Base-by-base conservation (phyloP, 441 rosid genomes). In the Eutrema salsugineum region DNA sequence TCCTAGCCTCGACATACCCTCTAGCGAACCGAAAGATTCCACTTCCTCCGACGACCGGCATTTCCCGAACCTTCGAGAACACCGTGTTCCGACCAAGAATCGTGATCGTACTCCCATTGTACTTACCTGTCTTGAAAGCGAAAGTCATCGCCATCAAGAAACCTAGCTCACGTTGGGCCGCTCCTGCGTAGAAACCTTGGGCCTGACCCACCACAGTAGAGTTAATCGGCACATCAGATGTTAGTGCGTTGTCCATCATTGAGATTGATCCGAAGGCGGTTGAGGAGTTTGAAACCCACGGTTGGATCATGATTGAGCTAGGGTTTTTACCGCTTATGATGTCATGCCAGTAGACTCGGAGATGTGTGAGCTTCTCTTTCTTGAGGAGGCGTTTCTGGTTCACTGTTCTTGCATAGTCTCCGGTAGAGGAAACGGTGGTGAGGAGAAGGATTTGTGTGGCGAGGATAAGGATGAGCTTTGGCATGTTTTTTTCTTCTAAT, bases 301-400 rank as follows among this genome's bases (percentile, higher is more conserved):
- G 11, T 15, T 78, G 82, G 2, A 87, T 71, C 4, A 10, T 63
- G 35, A 84, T 43, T 5, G 85, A 81, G 0, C 83, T 87, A 0
- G 85, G 78, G 61, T 83, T 77, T 22, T 11, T 50, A 1, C 88
- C 91, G 56, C 76, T 55, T 7, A 85, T 46, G 2, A 75, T 68
- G 85, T 89, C 91, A 70, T 85, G 94, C 81, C 85, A 81, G 76
- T 78, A 88, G 81, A 87, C 82, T 72, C 74, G 89, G 58, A 87
- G 83, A 80, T 86, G 89, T 76, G 77, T 84, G 8, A 83, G 77
- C 57, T 81, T 89, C 76, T 85, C 84, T 27, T 43, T 55, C 35
- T 77, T 76, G 22, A 17, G 76, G 27, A 81, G 79, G 36, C 81
- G 42, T 56, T 33, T 33, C 5, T 0, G 24, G 43, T 56, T 32